Conservation (phyloP, 1,284 basidiomycete genomes). For the Pseudozyma hubeiensis region DNA sequence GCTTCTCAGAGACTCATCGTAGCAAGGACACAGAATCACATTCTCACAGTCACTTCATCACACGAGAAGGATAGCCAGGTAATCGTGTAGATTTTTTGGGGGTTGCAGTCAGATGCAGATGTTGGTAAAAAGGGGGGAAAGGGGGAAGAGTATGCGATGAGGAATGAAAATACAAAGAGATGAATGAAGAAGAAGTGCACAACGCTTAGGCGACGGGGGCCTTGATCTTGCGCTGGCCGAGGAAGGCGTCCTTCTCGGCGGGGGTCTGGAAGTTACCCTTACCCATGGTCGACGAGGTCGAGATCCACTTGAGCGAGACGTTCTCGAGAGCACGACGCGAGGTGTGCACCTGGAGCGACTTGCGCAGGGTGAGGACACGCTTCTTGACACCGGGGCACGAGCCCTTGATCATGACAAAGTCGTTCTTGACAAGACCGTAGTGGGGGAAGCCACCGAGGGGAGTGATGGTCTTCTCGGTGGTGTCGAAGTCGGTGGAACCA, state of each 20-base stretch:
- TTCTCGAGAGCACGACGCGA: constrained; percentile 79
- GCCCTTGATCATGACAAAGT: constrained; percentile 84
- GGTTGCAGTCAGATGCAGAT: constrained; percentile 42
- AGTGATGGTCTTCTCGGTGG: constrained; percentile 83
- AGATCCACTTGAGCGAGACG: constrained; percentile 98
- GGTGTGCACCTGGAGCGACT: constrained; percentile 68
- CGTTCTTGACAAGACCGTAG: constrained; percentile 98
- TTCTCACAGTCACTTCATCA: not conserved
- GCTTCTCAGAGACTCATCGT: too few species aligned
- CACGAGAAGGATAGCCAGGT: constrained; percentile 26
- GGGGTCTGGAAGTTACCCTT: constrained; percentile 94
- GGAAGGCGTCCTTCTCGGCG: constrained; percentile 94
- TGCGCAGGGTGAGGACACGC: constrained; percentile 83
- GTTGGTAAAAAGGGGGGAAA: constrained; percentile 11
- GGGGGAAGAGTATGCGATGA: constrained; percentile 23
- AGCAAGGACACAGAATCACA: too few species aligned
- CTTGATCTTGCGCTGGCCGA: constrained; percentile 74
- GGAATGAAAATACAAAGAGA: constrained; percentile 16
- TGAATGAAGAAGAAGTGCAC: constrained; percentile 15
- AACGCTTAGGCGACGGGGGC: constrained; percentile 46
- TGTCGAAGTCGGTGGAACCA: constrained; percentile 80
- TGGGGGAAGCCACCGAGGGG: constrained; percentile 99
- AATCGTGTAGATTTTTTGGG: constrained; percentile 47
- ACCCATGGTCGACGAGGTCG: constrained; percentile 89
- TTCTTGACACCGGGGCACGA: constrained; percentile 95